Evolutionary conservation across 2,329 filamentous ascomycete species (phyloP), one percentile per base, ranked within the genome.

Genomic region (Ascocoryne sarcoides): DNA sequence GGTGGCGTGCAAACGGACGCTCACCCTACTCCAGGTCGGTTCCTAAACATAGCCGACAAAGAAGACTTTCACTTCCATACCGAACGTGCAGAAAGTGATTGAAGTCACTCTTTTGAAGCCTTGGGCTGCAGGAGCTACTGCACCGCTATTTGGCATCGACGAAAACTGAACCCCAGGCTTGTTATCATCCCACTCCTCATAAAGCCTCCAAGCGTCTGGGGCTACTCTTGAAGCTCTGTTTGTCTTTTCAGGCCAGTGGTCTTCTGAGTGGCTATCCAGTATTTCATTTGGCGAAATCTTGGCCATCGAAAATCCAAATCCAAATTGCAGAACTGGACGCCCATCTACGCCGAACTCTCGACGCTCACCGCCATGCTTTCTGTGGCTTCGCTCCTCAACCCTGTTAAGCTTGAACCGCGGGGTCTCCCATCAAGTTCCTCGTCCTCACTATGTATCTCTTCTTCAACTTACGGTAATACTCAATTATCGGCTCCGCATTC

Each of bases 371-470:
- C 46, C 45, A 84, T 84, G 79, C 61, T 81, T 45, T 76, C 79
- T 35, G 68, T 84, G 49, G 68, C 75, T 28, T 79, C 75, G 49
- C 69, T 84, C 54, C 72, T 84, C 57, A 84, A 84, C 57, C 79
- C 79, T 51, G 61, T 67, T 44, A 46, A 53, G 44, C 30, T 53
- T 57, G 50, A 60, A 53, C 33, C 57, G 51, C 38, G 66, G 60
- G 57, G 61, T 50, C 63, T 65, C 50, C 64, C 60, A 48, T 64
- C 61, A 56, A 68, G 59, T 60, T 61, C 65, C 30, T 46, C 47
- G n/a, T 46, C 49, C 28, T 58, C 54, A 16, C 40, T 49, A 30
- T 49, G 37, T 32, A 49, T 49, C 26, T 44, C 51, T 15, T 49
- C 53, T 19, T 53, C 55, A 44, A 46, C 53, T 44, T 42, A 51